A percentile compares a stretch with the other conserved stretches of the same genome.
Conservation (phyloP, 208 protist species). For the Trypanosoma caninum region DNA sequence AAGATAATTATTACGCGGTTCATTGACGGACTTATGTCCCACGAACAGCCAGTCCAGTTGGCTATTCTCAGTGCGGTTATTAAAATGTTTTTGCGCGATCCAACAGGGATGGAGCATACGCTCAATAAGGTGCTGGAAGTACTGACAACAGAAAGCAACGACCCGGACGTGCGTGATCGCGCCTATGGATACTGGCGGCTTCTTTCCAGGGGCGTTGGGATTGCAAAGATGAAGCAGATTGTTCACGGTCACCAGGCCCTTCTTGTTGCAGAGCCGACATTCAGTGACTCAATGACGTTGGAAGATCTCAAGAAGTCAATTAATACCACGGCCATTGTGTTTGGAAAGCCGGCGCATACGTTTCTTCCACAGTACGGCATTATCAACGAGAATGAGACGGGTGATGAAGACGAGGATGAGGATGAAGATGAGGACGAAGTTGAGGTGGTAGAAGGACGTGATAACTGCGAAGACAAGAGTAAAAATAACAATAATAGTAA, state of each 20-base stretch:
- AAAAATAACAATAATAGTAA: too few relatives aligned
- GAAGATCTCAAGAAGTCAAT: constrained; percentile 84
- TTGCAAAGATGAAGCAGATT: constrained; percentile 92
- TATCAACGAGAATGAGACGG: constrained; percentile 35
- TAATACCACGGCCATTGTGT: constrained; percentile 95
- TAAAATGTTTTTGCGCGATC: constrained; percentile 98
- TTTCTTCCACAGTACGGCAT: constrained; percentile 92
- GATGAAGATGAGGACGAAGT: constrained; percentile 23
- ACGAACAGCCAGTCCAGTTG: constrained; percentile 81
- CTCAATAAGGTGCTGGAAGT: constrained; percentile 66
- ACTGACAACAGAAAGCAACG: constrained; percentile 85
- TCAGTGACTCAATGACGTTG: constrained; percentile 93
- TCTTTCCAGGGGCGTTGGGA: constrained; percentile 95
- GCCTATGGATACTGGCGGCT: constrained; percentile 99
- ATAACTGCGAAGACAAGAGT: too few relatives aligned
- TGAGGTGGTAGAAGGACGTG: too few relatives aligned
- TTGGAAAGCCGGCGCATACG: constrained; percentile 92
- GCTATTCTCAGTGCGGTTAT: constrained; percentile 95
- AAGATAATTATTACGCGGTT: constrained; percentile 94
- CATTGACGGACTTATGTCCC: constrained; percentile 93
- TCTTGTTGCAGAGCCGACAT: constrained; percentile 91
- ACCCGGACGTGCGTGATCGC: constrained; percentile 98
- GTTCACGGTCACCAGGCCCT: constrained; percentile 87
- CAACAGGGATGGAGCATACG: constrained; percentile 58
- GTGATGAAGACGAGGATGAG: constrained; percentile 71